A percentile compares a stretch with the other conserved stretches of the same genome.
Conservation (phyloP, 495 filamentous ascomycete species). For the Podospora tetraspora region DNA sequence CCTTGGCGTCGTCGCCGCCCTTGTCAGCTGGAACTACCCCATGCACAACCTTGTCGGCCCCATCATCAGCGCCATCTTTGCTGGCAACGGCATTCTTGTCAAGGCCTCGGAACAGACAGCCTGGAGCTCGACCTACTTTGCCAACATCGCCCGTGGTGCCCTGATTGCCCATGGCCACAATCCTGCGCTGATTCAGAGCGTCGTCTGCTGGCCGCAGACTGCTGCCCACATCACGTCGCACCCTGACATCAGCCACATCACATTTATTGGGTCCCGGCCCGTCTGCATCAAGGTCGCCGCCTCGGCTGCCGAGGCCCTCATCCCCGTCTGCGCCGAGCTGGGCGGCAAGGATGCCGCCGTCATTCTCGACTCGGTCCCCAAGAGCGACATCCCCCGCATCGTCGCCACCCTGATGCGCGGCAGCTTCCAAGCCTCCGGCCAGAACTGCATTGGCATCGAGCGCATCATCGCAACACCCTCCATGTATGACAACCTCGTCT, state of each 20-base stretch:
- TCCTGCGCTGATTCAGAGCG: slow-evolving; percentile 72
- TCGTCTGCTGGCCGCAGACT: slow-evolving; percentile 80
- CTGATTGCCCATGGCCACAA: slow-evolving; percentile 80
- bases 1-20: slow-evolving; percentile 83
- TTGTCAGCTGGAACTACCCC: slow-evolving; percentile 94
- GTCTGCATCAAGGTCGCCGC: slow-evolving; percentile 84
- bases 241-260: slow-evolving; percentile 77
- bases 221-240: slow-evolving; percentile 83
- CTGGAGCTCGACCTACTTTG: slow-evolving; percentile 80
- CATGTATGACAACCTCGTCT: slow-evolving; percentile 66
- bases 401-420: slow-evolving; percentile 81
- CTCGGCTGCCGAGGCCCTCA: slow-evolving; percentile 77
- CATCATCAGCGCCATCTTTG: slow-evolving; percentile 82
- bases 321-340: slow-evolving; percentile 79
- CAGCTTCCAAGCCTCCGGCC: slow-evolving; percentile 91
- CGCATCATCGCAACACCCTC: slow-evolving; percentile 75
- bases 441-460: slow-evolving; percentile 98
- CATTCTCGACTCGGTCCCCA: slow-evolving; percentile 69
- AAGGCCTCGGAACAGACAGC: slow-evolving; percentile 92
- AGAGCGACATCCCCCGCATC: slow-evolving; percentile 58
- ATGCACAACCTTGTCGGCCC: slow-evolving; percentile 95
- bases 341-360: slow-evolving; percentile 96
- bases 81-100: slow-evolving; percentile 87
- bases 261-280: slow-evolving; percentile 91
- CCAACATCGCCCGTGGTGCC: slow-evolving; percentile 68